Evolutionary conservation across 257 asterid genomes (phyloP), one percentile per base, ranked within the genome.

Genomic region (Solanum paucissectum): DNA sequence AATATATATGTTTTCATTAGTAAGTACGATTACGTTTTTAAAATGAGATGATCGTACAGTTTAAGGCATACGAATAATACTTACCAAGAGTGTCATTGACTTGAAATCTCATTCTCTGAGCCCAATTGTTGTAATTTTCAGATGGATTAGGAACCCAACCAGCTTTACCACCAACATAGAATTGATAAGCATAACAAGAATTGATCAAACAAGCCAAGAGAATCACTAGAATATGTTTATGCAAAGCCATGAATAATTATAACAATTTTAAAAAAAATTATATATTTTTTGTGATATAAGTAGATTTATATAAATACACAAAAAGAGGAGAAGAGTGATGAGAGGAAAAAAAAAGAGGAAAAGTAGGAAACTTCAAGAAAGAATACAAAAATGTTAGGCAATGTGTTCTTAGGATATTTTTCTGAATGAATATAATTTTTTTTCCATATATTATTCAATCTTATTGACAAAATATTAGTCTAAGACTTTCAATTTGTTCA

Each of bases 61-160:
- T 87, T 6, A 12, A 5, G 4, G 20, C 5, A 1, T 0, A 3
- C 5, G 1, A 72, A 12, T 46, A 21, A 23, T 16, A 86, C 95
- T 89, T 91, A 95, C 98, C 4, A 5, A 95, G 93, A 37, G 98
- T 93, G 87, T 95, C 98, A 36, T 95, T 95, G 52, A 95, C 94
- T 89, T 91, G 95, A 68, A 94, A 95, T 71, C 98, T 89, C 93
- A 91, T 18, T 85, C 96, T 90, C 83, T 77, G 89, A 79, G 98
- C 96, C 98, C 98, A 95, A 12, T 76, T 84, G 27, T 85, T 91
- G 89, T 95, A 95, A 42, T 87, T 88, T 84, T 95, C 95, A 18
- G 89, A 87, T 33, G 98, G 98, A 84, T 93, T 91, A 14, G 86
- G 42, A 9, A 88, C 91, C 98, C 98, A 95, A 25, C 97, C 98